Percentiles rank a stretch among this genome's conserved stretches.
Evolutionary conservation across 257 asterid genomes (phyloP).

Genomic region (Nicotiana obtusifolia): DNA sequence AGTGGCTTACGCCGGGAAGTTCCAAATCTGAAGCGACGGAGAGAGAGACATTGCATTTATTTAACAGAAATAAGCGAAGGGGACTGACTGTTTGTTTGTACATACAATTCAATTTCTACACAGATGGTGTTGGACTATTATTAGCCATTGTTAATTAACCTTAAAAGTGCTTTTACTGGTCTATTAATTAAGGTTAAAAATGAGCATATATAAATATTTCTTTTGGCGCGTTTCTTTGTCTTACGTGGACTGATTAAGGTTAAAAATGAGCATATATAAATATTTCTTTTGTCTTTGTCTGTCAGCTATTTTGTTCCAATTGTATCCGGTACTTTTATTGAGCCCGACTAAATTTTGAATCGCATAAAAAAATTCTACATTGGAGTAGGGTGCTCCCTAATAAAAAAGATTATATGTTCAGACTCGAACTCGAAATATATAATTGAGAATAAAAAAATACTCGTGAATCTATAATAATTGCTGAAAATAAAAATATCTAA

Average conservation of each 20-base stretch:
- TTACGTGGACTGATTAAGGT: not conserved
- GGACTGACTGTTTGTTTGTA: not conserved
- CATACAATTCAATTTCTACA: not conserved
- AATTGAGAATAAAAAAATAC: too few species aligned
- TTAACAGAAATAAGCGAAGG: not conserved
- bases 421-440: too few species aligned
- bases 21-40: not conserved
- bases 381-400: too few species aligned
- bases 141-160: not conserved
- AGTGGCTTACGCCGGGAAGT: not conserved
- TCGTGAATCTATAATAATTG: not conserved
- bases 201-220: not conserved
- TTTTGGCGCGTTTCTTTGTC: not conserved
- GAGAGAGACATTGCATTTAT: not conserved
- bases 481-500: not conserved
- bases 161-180: not conserved
- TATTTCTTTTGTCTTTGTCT: not conserved
- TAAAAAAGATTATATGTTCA: accelerated
- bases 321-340: not conserved
- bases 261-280: not conserved
- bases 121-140: not conserved
- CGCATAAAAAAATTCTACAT: accelerated
- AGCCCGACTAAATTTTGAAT: too few species aligned
- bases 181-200: not conserved
- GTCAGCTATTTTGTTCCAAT: not conserved